Evolutionary conservation across 495 filamentous ascomycete genomes (phyloP).

Genomic region (Stereocaulon alpinum): DNA sequence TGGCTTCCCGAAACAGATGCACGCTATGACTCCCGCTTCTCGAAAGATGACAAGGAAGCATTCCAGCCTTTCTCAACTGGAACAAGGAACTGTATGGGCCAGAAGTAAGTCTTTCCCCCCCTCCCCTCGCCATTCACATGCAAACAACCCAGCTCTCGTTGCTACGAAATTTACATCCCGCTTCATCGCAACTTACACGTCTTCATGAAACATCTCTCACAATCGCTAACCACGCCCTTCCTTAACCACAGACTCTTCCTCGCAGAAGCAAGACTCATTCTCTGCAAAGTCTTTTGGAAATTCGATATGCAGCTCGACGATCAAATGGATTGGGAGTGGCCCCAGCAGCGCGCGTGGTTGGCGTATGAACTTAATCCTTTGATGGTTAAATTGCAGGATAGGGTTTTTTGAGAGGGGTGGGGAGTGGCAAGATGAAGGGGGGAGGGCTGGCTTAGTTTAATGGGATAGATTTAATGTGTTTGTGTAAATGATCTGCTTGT

Average conservation of each 20-base stretch:
- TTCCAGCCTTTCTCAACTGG: conserved; percentile 10
- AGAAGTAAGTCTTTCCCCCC: too few relatives aligned
- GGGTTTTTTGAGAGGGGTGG: too few relatives aligned
- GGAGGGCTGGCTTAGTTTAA: too few relatives aligned
- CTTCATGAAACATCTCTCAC: background rate
- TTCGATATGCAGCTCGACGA: background rate
- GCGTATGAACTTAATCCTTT: conserved; percentile 5
- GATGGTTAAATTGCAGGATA: conserved; percentile 6
- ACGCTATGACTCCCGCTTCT: background rate
- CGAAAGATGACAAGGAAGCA: conserved; percentile 1
- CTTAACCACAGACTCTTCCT: background rate
- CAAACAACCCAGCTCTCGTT: too few relatives aligned
- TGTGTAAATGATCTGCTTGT: too few relatives aligned
- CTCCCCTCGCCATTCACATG: too few relatives aligned
- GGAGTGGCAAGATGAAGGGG: too few relatives aligned
- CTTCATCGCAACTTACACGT: too few relatives aligned
- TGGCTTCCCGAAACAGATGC: background rate
- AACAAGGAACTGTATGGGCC: background rate
- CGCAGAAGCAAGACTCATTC: conserved; percentile 3
- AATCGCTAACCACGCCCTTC: too few relatives aligned
- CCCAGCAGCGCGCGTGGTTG: background rate
- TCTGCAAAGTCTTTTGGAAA: background rate
- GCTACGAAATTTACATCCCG: too few relatives aligned
- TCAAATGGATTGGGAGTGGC: background rate
- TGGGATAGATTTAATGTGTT: too few relatives aligned